Conservation (phyloP, 1,284 basidiomycete genomes). For the Melanopsichium pennsylvanicum region DNA sequence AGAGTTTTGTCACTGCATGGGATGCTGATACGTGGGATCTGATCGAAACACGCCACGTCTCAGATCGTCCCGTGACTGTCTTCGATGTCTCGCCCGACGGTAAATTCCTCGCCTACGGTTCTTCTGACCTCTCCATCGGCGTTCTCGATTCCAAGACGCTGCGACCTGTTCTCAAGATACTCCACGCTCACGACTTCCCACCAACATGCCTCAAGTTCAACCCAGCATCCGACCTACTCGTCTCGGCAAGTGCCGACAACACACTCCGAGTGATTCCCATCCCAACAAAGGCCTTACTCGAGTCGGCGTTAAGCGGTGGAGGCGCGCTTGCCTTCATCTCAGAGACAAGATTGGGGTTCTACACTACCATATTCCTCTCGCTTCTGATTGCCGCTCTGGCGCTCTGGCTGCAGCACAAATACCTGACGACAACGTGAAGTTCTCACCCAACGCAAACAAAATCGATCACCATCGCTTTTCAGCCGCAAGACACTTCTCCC, state of each 20-base stretch:
- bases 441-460: too few relatives aligned
- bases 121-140: constrained; percentile 85
- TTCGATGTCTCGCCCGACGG: constrained; percentile 72
- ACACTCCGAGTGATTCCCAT: constrained; percentile 77
- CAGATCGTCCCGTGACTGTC: constrained; percentile 60
- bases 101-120: constrained; percentile 81
- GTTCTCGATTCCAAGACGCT: constrained; percentile 83
- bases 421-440: too few relatives aligned
- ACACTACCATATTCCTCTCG: constrained; percentile 42
- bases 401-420: constrained; percentile 29
- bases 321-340: constrained; percentile 38
- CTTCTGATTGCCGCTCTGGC: constrained; percentile 30
- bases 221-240: constrained; percentile 79
- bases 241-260: constrained; percentile 91
- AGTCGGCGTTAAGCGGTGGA: constrained; percentile 7
- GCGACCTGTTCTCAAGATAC: constrained; percentile 80
- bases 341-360: constrained; percentile 43
- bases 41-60: constrained; percentile 52
- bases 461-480: too few relatives aligned
- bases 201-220: constrained; percentile 89
- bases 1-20: constrained; percentile 62
- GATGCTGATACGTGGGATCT: constrained; percentile 60
- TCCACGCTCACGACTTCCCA: constrained; percentile 94
- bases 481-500: too few relatives aligned
- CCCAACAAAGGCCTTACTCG: constrained; percentile 62